Evolutionary conservation across 2,329 filamentous ascomycete genomes (phyloP), one percentile per base, ranked within the genome.

Genomic region (Alternaria ventricosa): DNA sequence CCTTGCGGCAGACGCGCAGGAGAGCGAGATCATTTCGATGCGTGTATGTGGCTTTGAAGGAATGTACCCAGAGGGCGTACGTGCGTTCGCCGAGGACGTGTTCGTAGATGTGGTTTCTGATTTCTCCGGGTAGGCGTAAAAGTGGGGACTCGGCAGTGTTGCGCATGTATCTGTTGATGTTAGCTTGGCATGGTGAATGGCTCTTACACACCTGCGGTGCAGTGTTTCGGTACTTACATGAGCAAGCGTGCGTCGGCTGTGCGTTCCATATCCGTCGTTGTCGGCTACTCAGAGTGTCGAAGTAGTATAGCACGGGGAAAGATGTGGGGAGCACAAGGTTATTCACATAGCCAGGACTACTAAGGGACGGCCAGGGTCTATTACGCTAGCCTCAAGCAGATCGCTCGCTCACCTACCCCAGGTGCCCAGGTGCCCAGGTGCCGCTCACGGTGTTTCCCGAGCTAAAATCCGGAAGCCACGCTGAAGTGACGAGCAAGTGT

Each of bases 1-100:
- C 51, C 12, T 69, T 60, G 28, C 62, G 62, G 20, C 67, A 69
- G 13, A 57, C 47, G 15, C 33, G 23, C n/a, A 57, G 58, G 25
- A 67, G 59, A 15, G 54, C 46, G n/a, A 59, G 23, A n/a, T 25
- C 22, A 7, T 43, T 49, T n/a, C 4, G 15, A 49, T 13, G 22
- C 46, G 15, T 23, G 46, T 49, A 23, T 20, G 18, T 22, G 43
- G 43, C 49, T 27, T 30, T 53, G 49, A 20, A 18, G 15, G n/a
- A 5, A 13, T 30, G 7, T 7, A 18, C 10, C 20, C 5, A 8
- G 7, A 57, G 18, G 4, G 15, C 5, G 25, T 44, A 58, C 0
- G n/a, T 27, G 28, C 18, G 13, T 18, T 60, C 3, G 8, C 12
- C 3, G 22, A 59, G 15, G 6, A 50, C 28, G 22, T 56, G 51